Conservation (phyloP, 2,329 filamentous ascomycete species). For the Colletotrichum acutatum region DNA sequence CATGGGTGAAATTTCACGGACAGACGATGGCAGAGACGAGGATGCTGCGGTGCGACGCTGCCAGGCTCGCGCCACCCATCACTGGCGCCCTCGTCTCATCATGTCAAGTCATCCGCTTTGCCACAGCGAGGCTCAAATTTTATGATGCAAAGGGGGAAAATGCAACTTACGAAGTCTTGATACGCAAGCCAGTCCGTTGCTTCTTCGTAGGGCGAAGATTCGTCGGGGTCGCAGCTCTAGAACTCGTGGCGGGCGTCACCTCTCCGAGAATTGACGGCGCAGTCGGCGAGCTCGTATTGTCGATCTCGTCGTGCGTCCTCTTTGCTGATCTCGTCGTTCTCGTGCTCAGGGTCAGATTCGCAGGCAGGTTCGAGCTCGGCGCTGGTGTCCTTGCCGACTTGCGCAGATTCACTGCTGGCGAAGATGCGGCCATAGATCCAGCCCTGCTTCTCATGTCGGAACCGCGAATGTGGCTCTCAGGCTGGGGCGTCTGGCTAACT, state of each 20-base stretch:
- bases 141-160: constrained; percentile 13
- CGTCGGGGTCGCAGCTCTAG: constrained; percentile 70
- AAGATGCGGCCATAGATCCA: constrained; percentile 44
- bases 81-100: constrained; percentile 5
- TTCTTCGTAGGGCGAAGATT: constrained; percentile 68
- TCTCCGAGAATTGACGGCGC: constrained; percentile 61
- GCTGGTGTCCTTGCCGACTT: constrained; percentile 29
- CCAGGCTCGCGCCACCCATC: constrained; percentile 15
- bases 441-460: constrained; percentile 31
- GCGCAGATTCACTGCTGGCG: constrained; percentile 30
- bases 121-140: not conserved
- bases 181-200: constrained; percentile 69
- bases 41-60: constrained; percentile 16
- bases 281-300: constrained; percentile 64
- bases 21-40: constrained; percentile 28
- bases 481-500: constrained; percentile 44
- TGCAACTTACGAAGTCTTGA: constrained; percentile 75
- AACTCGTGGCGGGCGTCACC: constrained; percentile 59
- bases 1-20: constrained; percentile 21
- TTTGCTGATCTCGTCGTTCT: constrained; percentile 63
- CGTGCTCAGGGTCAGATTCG: constrained; percentile 36
- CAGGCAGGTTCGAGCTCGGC: constrained; percentile 7
- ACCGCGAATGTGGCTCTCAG: constrained; percentile 53
- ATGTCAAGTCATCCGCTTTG: constrained; percentile 15
- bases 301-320: constrained; percentile 65